Evolutionary conservation across 2,329 filamentous ascomycete genomes (phyloP).

Genomic region (Coniochaeta sp.): DNA sequence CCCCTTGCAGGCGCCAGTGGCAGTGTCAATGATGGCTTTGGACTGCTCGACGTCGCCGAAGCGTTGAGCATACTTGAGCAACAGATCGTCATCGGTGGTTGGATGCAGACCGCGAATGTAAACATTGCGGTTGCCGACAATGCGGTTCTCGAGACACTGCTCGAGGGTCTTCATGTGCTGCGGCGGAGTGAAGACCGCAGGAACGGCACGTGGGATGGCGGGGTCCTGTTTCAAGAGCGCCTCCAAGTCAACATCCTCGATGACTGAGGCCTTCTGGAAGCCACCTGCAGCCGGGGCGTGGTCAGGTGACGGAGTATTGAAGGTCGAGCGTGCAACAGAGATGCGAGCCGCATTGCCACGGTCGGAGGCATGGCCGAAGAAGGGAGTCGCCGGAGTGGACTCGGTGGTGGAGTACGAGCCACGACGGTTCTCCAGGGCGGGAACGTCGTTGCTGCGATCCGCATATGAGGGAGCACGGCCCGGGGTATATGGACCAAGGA

Average conservation of each 20-base stretch:
- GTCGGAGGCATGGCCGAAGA: constrained; percentile 50
- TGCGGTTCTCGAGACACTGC: constrained; percentile 89
- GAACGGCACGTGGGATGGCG: constrained; percentile 77
- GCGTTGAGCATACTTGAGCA: constrained; percentile 73
- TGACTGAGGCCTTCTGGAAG: constrained; percentile 31
- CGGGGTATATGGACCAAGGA: constrained; percentile 40
- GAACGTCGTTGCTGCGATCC: constrained; percentile 47
- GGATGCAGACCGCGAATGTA: constrained; percentile 96
- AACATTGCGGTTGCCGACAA: constrained; percentile 87
- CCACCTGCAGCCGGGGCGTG: constrained; percentile 28
- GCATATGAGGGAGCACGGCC: constrained; percentile 36
- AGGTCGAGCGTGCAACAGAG: constrained; percentile 51
- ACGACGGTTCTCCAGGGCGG: constrained; percentile 57
- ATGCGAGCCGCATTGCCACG: constrained; percentile 54
- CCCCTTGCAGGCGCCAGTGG: constrained; percentile 94
- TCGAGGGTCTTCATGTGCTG: constrained; percentile 86
- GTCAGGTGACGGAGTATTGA: constrained; percentile 58
- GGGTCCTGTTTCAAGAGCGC: constrained; percentile 69
- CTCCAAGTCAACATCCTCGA: constrained; percentile 48
- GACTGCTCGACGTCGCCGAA: constrained; percentile 94
- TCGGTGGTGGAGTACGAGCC: constrained; percentile 63
- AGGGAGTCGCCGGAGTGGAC: constrained; percentile 59
- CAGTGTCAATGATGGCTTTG: constrained; percentile 96
- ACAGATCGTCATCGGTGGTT: constrained; percentile 86
- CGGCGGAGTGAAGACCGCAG: constrained; percentile 77